Evolutionary conservation across 2,329 filamentous ascomycete species (phyloP), one percentile per base, ranked within the genome.

Genomic region (Fusarium oxysporum): DNA sequence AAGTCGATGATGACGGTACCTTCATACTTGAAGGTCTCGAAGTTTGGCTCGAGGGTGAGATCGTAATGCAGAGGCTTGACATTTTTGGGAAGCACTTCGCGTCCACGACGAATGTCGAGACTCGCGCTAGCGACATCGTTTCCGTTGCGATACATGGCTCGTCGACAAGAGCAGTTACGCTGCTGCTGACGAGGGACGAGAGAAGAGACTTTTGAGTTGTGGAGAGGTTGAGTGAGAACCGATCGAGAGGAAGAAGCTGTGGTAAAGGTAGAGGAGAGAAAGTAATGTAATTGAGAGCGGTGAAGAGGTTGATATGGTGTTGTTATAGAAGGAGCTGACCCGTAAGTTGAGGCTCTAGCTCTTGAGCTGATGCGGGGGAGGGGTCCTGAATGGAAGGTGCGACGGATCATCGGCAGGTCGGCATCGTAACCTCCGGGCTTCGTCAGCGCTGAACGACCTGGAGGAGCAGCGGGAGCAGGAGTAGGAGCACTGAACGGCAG

Each of bases 21-120:
- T 67, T 96, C 89, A 81, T 96, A 98, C 72, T 91, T 94, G 83
- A 96, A 94, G 73, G 92, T 95, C 77, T 93, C 88, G 77, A 98
- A 93, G 85, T 98, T 90, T 61, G 96, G 95, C 85, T 98, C 96
- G 71, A 98, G 87, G 3, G 93, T 96, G 77, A 98, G 84, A 82
- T 97, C 91, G 84, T 98, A 98, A 85, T 98, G 95, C 43, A 88
- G 84, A n/a, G 96, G 95, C 82, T 96, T 92, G 78, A 98, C 94
- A 80, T 98, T 97, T 83, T 92, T 91, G 58, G 96, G 96, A 77
- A 98, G 88, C 74, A 98, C 92, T 86, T 97, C 93, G 78, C 96
- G 92, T 43, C 74, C 77, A 23, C 79, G 83, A 60, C 56, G 65
- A 19, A 78, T 53, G 65, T 79, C 75, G 59, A 73, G 77, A 63